Percentiles rank a stretch among this genome's conserved stretches.
These are phyloP conservation scores for Pythium coloratum DNA, from an alignment of 352 stramenopile species.

Conservation along the genomic window DNA sequence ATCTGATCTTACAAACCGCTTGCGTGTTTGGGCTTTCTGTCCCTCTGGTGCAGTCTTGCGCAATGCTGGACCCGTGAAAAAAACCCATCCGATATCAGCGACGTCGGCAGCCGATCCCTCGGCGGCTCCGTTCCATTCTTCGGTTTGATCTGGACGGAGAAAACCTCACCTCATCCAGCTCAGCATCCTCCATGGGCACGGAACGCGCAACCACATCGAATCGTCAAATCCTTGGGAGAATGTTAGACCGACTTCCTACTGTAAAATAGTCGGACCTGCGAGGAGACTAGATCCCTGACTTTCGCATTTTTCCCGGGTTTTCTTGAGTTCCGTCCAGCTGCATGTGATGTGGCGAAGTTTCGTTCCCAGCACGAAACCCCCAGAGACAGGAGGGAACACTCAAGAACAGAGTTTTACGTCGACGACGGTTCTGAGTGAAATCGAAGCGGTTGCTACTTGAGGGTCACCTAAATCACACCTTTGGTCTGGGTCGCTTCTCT, in stretches of 20 bases:
- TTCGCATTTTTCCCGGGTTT: constrained; percentile 2
- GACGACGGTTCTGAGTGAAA: constrained; percentile 6
- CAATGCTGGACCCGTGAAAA: neutral
- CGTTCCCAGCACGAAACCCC: constrained; percentile 14
- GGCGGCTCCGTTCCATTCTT: neutral
- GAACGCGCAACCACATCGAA: neutral
- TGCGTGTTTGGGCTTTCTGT: neutral
- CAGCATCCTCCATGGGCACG: neutral
- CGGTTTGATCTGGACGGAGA: neutral
- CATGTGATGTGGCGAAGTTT: constrained; percentile 19
- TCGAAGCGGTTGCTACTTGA: constrained; percentile 2
- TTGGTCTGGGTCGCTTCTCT: constrained; percentile 1
- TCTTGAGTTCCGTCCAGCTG: constrained; percentile 2
- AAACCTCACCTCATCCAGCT: neutral
- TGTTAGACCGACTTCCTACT: no score
- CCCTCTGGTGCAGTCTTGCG: neutral
- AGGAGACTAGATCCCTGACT: constrained; percentile 5
- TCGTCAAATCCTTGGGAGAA: neutral
- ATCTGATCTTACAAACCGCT: neutral
- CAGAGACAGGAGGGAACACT: constrained; percentile 20
- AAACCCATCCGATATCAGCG: neutral
- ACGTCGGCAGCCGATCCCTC: neutral
- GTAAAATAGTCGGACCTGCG: neutral
- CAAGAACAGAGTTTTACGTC: constrained; percentile 16
- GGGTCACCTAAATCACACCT: neutral